Conservation (phyloP, 2,329 filamentous ascomycete species). For the Diaporthe australafricana region DNA sequence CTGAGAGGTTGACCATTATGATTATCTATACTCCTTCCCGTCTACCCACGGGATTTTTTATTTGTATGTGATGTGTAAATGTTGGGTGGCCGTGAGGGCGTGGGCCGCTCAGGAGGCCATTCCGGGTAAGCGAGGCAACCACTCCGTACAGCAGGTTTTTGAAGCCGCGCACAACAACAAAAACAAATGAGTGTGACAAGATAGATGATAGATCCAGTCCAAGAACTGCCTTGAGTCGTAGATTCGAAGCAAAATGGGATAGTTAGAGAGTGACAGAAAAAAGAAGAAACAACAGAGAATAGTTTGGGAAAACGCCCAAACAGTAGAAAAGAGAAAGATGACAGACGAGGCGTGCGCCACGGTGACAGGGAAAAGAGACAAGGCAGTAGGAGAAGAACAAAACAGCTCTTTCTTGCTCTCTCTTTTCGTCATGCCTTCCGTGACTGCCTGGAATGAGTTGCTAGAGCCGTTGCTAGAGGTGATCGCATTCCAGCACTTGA, state of each 20-base stretch:
- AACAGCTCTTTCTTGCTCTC: not conserved
- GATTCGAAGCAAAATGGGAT: not conserved
- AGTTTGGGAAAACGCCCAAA: slow-evolving; percentile 12
- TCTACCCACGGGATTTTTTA: not conserved
- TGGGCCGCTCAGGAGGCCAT: slow-evolving; percentile 27
- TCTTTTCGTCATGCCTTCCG: slow-evolving; percentile 10
- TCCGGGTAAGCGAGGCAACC: slow-evolving; percentile 20
- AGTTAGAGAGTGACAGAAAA: not conserved
- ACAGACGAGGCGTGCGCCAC: slow-evolving; percentile 20
- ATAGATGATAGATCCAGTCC: not conserved
- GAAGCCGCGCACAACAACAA: not conserved
- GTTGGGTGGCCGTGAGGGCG: not conserved
- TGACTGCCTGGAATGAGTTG: slow-evolving; percentile 34
- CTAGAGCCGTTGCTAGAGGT: slow-evolving; percentile 30
- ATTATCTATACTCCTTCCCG: not conserved
- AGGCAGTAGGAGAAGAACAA: not conserved
- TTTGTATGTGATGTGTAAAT: not conserved
- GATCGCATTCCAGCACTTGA: slow-evolving; percentile 33
- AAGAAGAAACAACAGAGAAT: not conserved
- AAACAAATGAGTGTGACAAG: not conserved
- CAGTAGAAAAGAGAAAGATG: not conserved
- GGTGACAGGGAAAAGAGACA: not conserved
- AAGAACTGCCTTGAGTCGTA: not conserved
- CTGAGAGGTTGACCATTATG: not conserved
- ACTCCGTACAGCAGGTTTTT: slow-evolving; percentile 1